phyloP scores from a whole-genome alignment of 495 filamentous ascomycete species.

The Paragyromitra xinjiangensis region DNA sequence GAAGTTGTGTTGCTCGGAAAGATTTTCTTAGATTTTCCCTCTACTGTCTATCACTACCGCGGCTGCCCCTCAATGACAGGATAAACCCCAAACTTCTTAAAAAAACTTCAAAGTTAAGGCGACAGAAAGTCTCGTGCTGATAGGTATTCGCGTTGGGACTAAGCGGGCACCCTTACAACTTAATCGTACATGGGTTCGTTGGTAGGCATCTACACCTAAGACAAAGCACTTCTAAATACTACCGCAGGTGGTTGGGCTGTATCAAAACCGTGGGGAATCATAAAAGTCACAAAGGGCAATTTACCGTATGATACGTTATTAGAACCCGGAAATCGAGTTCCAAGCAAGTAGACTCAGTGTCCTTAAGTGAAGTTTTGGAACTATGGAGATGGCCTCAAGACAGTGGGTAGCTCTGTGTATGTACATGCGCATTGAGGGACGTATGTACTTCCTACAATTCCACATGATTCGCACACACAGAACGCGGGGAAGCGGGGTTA shows the following conservation, averaged over 20 bases:
- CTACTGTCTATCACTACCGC: conserved; percentile 21
- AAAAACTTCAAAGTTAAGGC: conserved; percentile 4
- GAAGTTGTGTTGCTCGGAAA: not conserved
- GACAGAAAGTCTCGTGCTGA: conserved; percentile 13
- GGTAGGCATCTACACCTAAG: conserved; percentile 34
- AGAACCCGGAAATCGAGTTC: not conserved
- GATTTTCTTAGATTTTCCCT: not conserved
- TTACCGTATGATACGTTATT: not conserved
- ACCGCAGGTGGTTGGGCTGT: conserved; percentile 34
- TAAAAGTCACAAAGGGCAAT: conserved; percentile 34
- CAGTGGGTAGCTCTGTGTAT: not conserved
- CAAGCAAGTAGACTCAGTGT: conserved; percentile 1
- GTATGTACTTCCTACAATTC: conserved; percentile 36
- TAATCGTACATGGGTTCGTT: conserved; percentile 1
- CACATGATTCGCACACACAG: conserved; percentile 37
- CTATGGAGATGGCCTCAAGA: not conserved
- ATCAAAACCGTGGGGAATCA: conserved; percentile 43
- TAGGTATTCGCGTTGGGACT: conserved; percentile 28
- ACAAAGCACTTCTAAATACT: conserved; percentile 42
- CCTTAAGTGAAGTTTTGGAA: conserved; percentile 14
- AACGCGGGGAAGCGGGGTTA: conserved; percentile 50
- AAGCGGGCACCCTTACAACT: conserved; percentile 36
- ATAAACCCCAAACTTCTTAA: conserved; percentile 1
- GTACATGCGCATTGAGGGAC: conserved; percentile 11
- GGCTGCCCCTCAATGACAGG: conserved; percentile 30